Percentiles rank a stretch among this genome's conserved stretches.
Conservation (phyloP, 352 stramenopile genomes). For the Chrysophaeum taylorii region DNA sequence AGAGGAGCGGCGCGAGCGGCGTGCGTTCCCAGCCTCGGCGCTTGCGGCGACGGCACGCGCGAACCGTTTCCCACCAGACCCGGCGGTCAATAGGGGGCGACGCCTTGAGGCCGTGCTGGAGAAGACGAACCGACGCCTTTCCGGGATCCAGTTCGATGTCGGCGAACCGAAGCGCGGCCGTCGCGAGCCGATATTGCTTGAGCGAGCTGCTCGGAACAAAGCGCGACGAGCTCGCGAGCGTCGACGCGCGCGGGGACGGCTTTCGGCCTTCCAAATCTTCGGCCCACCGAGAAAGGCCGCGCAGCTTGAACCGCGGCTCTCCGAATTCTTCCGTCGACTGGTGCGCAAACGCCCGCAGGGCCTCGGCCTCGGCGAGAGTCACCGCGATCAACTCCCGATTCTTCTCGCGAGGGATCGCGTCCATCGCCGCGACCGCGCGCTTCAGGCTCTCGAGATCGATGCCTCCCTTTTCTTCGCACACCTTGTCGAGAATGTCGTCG, state of each 20-base stretch:
- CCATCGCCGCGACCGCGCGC: no score
- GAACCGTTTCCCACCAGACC: neutral
- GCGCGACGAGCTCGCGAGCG: neutral
- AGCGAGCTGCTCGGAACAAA: no score
- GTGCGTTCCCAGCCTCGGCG: neutral
- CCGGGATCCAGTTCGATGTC: constrained; percentile 1
- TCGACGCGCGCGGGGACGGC: neutral
- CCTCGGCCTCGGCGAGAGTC: neutral
- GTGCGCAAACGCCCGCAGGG: neutral
- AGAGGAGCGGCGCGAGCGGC: neutral
- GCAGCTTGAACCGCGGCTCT: neutral
- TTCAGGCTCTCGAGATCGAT: no score
- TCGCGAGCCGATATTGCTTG: no score
- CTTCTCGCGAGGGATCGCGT: no score
- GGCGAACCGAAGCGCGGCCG: neutral
- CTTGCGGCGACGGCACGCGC: neutral
- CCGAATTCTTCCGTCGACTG: no score
- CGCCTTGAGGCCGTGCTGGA: neutral
- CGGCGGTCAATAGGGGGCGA: neutral
- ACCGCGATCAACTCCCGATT: neutral
- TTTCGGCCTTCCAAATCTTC: neutral
- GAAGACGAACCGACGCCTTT: neutral
- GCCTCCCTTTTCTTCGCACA: no score
- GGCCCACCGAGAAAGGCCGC: neutral
- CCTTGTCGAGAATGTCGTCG: no score